Base-by-base conservation (phyloP, 129 eudicot genomes). In the Scalesia atractyloides region DNA sequence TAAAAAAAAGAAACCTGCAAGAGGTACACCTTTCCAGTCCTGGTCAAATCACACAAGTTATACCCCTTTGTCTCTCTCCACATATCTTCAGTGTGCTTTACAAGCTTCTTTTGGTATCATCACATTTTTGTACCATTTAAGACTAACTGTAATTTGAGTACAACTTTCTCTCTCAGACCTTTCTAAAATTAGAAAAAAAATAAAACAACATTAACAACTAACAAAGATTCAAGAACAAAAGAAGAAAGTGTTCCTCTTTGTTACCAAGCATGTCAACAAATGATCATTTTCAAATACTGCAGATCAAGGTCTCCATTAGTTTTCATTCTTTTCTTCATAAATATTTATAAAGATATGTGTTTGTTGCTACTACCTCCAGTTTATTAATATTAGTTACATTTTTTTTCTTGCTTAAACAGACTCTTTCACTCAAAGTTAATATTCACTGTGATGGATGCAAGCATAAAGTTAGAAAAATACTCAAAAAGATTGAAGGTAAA, bases 391-490 rank as follows among this genome's bases (percentile, higher is more conserved):
- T 17, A 60, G 12, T 11, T 1, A 60, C 44, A 3, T 10, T 30
- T 33, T 30, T 60, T 26, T 51, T 68, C 16, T 79, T 52, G 54
- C 67, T 14, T 52, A 16, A 37, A 64, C 86, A 92, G 98, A 82
- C 83, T 9, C 77, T 78, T 74, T 61, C 79, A 43, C 95, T 89
- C 44, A 91, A 83, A 59, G 90, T 91, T 12, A 78, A 88, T 64
- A 81, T 91, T 14, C 84, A 91, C 54, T 91, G 97, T 61, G 67
- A 76, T 34, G 97, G 97, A 56, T 91, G 97, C 80, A 74, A 68
- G 70, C 63, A 65, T 34, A 91, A 88, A 54, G 96, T 91, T 57
- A 84, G 83, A 83, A 91, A 91, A 68, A 77, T 86, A 53, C 96
- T 91, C n/a, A 76, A 34, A 9, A 88, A 79, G 64, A 81, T 91